Conservation (phyloP, 352 stramenopile genomes). For the Pythium chondricola region DNA sequence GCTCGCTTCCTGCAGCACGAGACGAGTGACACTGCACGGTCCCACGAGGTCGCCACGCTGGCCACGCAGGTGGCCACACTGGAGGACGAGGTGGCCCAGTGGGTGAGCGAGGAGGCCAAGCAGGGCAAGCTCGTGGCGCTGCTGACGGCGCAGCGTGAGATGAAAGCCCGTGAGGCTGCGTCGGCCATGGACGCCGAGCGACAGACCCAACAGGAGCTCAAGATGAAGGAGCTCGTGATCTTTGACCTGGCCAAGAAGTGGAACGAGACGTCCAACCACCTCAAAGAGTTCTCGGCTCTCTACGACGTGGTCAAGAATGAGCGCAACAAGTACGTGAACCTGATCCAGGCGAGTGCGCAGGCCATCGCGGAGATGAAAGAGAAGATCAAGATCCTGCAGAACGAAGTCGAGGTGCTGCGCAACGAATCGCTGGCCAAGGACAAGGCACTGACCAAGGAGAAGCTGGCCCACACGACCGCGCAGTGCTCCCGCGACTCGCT, state of each 20-base stretch:
- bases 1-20: constrained; percentile 86
- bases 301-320: constrained; percentile 96
- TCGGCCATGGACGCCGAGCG: constrained; percentile 73
- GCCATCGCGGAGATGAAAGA: constrained; percentile 94
- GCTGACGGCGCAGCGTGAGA: constrained; percentile 85
- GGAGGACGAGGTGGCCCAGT: constrained; percentile 83
- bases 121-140: constrained; percentile 86
- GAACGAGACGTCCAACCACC: constrained; percentile 90
- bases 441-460: constrained; percentile 89
- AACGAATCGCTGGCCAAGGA: constrained; percentile 92
- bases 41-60: constrained; percentile 52
- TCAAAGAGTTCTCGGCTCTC: constrained; percentile 90
- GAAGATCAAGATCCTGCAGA: constrained; percentile 94
- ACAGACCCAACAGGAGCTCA: constrained; percentile 85
- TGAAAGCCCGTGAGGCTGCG: constrained; percentile 86
- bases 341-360: constrained; percentile 89
- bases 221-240: constrained; percentile 92
- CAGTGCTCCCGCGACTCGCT: constrained; percentile 88
- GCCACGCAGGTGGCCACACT: constrained; percentile 56
- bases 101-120: constrained; percentile 82
- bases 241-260: constrained; percentile 92
- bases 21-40: constrained; percentile 69
- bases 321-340: constrained; percentile 94
- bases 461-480: constrained; percentile 71
- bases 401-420: constrained; percentile 92